Evolutionary conservation across 140 eudicot genomes (phyloP).

Genomic region (Stevia rebaudiana): DNA sequence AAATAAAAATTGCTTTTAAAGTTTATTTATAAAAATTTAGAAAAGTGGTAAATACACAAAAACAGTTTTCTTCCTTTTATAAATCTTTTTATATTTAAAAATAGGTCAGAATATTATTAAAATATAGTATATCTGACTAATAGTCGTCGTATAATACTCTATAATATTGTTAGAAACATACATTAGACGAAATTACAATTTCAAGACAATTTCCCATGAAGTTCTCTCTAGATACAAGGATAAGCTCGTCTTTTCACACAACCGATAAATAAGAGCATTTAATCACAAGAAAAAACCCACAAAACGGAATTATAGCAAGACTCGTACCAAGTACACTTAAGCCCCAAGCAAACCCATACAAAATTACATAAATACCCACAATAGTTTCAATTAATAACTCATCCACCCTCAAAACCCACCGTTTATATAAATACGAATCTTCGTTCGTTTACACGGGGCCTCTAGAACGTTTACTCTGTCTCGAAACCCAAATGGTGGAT

Average conservation of each 20-base stretch:
- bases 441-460: constrained; percentile 4
- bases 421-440: background rate
- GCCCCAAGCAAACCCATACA: constrained; percentile 23
- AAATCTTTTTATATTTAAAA: too few species aligned
- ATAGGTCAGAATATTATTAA: too few species aligned
- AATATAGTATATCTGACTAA: too few species aligned
- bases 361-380: constrained; percentile 26
- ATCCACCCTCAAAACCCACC: constrained; percentile 22
- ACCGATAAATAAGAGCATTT: constrained; percentile 24
- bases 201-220: background rate
- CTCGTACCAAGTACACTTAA: constrained; percentile 19
- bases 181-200: background rate
- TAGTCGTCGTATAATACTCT: too few species aligned
- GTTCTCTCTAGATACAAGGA: background rate
- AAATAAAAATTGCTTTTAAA: too few species aligned
- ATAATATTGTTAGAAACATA: background rate
- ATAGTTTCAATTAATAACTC: constrained; percentile 13
- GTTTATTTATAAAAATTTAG: too few species aligned
- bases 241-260: constrained; percentile 2
- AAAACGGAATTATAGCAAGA: constrained; percentile 5
- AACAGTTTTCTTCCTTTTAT: too few species aligned
- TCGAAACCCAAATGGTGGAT: constrained; percentile 40
- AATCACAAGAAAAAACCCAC: constrained; percentile 15
- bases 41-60: too few species aligned
- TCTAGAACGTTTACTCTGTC: constrained; percentile 25